Base-by-base conservation (phyloP, 345 rosid genomes). In the Euphorbia peplus region DNA sequence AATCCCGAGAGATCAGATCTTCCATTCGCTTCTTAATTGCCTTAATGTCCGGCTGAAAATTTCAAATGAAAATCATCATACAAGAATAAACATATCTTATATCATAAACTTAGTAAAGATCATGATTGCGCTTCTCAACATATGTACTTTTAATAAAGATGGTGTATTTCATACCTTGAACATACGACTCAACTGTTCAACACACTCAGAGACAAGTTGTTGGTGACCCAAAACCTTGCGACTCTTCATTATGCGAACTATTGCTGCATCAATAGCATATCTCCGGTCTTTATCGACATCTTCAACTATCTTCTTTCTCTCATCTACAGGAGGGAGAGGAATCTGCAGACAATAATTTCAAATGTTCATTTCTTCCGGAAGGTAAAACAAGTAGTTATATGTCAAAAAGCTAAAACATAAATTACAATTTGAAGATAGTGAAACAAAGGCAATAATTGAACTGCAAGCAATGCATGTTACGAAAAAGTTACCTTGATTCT, bases 241-340 rank as follows among this genome's bases (percentile, higher is more conserved):
- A 53, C 95, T 84, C 89, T 95, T 95, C 99, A 95, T 95, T 70
- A 95, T 95, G 51, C 99, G 91, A 18, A 95, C 99, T 60, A 95
- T 83, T 16, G 99, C 97, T 55, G 99, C 99, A 80, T 95, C 99
- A 70, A 95, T 89, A 0, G 97, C 97, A 56, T 90, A 92, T 30
- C 95, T 84, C 51, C 98, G 79, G 75, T 87, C 99, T 80, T 90
- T 95, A 66, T 92, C 92, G 1, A 90, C 98, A 70, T 92, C 99
- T 75, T 95, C 99, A 19, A 90, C 86, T 13, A 95, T 88, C 72
- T 90, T 92, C 85, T 85, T 92, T 83, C 95, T 85, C 76, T 95
- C 99, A 71, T 90, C 98, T 24, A 92, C 88, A 0, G 89, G 92
- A 30, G 99, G 98, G 28, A 95, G 96, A 68, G 98, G 97, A 71